Conservation (phyloP, 2,329 filamentous ascomycete species). For the Colletotrichum sojae region DNA sequence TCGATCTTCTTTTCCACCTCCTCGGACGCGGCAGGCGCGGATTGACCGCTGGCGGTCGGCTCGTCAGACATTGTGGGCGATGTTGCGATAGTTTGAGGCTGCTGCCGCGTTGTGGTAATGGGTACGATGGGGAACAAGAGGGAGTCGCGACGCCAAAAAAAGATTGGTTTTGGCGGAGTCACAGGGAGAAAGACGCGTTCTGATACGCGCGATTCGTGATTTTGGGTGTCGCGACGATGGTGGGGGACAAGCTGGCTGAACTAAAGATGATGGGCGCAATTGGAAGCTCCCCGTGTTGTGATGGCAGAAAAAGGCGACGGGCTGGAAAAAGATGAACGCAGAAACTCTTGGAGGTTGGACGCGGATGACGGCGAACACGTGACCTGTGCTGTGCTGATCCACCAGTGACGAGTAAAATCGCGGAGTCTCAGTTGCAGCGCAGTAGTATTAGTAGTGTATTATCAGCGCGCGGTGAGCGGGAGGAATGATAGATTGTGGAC, state of each 20-base stretch:
- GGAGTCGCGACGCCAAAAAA: conserved; percentile 38
- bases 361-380: conserved; percentile 41
- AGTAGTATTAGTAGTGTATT: neutral
- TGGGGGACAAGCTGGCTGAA: conserved; percentile 41
- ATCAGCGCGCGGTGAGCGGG: conserved; percentile 24
- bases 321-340: conserved; percentile 41
- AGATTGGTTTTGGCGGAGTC: conserved; percentile 33
- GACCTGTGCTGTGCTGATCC: conserved; percentile 39
- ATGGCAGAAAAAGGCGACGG: conserved; percentile 41
- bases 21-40: conserved; percentile 36
- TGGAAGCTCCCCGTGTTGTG: conserved; percentile 52
- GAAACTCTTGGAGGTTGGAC: conserved; percentile 42
- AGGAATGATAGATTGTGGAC: conserved; percentile 20
- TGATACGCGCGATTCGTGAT: conserved; percentile 45
- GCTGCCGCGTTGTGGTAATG: conserved; percentile 27
- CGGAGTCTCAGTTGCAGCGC: conserved; percentile 38
- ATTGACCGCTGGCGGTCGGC: conserved; percentile 44
- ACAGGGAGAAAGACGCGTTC: conserved; percentile 46
- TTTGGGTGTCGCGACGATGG: conserved; percentile 36
- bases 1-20: conserved; percentile 51
- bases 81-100: conserved; percentile 24
- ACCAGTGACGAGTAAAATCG: conserved; percentile 37
- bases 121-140: conserved; percentile 33
- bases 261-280: conserved; percentile 51
- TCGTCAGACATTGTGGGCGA: conserved; percentile 56